phyloP scores from a whole-genome alignment of 2,329 filamentous ascomycete genomes.

The Aspergillus texensis region DNA sequence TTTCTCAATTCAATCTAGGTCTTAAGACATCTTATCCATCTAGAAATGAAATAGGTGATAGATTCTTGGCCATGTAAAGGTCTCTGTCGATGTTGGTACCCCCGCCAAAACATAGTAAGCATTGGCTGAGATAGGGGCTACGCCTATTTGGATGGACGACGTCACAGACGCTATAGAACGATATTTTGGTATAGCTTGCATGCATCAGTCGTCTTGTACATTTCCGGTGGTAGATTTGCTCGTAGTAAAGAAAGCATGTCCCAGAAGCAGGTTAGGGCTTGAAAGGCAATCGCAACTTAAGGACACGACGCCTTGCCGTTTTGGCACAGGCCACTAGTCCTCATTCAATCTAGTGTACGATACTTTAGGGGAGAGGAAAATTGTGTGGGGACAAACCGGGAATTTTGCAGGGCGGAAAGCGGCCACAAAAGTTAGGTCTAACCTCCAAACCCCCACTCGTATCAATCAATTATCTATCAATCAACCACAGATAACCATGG shows the following conservation, averaged over 20 bases:
- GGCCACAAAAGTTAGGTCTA: neutral
- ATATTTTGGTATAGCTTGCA: too few species aligned
- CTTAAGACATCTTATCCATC: too few species aligned
- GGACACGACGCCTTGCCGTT: neutral
- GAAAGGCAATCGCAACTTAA: neutral
- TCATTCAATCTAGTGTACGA: neutral
- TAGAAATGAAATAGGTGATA: too few species aligned
- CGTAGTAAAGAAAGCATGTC: neutral
- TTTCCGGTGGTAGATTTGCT: too few species aligned
- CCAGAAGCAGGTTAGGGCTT: neutral
- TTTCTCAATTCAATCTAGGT: fast-evolving
- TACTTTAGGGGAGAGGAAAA: neutral
- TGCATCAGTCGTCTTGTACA: too few species aligned
- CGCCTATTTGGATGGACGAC: too few species aligned
- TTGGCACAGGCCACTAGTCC: neutral
- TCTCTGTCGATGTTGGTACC: too few species aligned
- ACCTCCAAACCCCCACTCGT: neutral
- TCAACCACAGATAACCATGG: constrained; percentile 19
- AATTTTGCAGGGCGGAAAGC: neutral
- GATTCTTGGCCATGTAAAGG: too few species aligned
- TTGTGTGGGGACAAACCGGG: neutral
- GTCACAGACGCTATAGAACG: too few species aligned
- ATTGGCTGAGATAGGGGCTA: too few species aligned
- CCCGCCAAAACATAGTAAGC: too few species aligned
- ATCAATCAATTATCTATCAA: neutral